Evolutionary conservation across 805 yeast species (phyloP).

Genomic region (Citeromyces matritensis): DNA sequence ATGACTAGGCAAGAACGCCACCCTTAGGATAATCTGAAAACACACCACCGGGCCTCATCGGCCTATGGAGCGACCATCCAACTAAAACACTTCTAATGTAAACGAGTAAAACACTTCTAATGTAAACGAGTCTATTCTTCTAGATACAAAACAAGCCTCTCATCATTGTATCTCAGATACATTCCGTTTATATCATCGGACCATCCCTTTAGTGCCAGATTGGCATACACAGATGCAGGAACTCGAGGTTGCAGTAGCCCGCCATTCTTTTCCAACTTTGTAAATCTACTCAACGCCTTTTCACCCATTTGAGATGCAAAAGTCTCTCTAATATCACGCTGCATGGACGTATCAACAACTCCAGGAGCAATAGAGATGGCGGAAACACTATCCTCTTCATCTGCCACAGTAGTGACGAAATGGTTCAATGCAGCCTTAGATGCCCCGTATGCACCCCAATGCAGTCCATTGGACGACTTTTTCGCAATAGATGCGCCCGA

Average conservation of each 20-base stretch:
- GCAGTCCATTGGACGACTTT: slow-evolving; percentile 29
- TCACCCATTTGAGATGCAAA: slow-evolving; percentile 46
- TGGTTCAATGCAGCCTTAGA: slow-evolving; percentile 82
- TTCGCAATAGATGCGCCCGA: slow-evolving; percentile 67
- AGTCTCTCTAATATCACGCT: slow-evolving; percentile 54
- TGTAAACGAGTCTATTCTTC: background rate
- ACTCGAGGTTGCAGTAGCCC: slow-evolving; percentile 51
- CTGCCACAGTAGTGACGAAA: slow-evolving; percentile 48
- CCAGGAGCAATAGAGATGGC: slow-evolving; percentile 84
- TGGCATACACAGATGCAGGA: slow-evolving; percentile 60
- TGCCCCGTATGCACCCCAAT: slow-evolving; percentile 84
- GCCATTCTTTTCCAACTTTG: slow-evolving; percentile 39
- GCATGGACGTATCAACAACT: slow-evolving; percentile 88
- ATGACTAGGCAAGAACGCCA: too few species aligned
- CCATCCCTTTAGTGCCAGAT: slow-evolving; percentile 49
- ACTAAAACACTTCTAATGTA: background rate
- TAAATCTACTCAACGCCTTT: slow-evolving; percentile 44
- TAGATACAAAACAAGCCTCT: slow-evolving; percentile 5
- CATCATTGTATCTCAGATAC: slow-evolving; percentile 49
- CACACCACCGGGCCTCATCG: too few species aligned
- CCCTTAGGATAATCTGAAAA: too few species aligned
- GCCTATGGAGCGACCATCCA: too few species aligned
- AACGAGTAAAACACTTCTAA: background rate
- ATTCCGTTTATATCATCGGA: slow-evolving; percentile 44
- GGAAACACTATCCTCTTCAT: slow-evolving; percentile 47